phyloP scores from a whole-genome alignment of 345 rosid species.

The Populus euphratica region DNA sequence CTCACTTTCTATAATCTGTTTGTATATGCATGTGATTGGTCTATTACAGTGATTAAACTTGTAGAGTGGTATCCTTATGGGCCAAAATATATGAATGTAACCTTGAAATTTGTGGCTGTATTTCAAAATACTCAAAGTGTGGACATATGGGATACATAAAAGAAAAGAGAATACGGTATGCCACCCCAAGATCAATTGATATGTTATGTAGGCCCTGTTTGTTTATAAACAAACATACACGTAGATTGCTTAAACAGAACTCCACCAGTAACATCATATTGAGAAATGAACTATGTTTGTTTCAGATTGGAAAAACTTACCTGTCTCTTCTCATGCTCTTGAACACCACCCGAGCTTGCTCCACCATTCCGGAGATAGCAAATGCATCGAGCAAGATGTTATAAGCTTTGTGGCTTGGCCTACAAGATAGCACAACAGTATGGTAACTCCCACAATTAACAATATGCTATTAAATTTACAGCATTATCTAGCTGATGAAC shows the following conservation, averaged over 20 bases:
- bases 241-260: too few species aligned
- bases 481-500: neutral
- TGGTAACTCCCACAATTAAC: conserved; percentile 1
- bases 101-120: neutral
- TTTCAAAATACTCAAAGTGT: neutral
- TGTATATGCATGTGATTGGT: neutral
- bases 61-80: neutral
- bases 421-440: conserved; percentile 26
- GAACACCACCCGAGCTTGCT: conserved; percentile 81
- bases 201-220: too few species aligned
- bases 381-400: conserved; percentile 94
- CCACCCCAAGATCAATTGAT: too few species aligned
- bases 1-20: neutral
- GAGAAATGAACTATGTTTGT: neutral
- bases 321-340: conserved; percentile 95
- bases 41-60: neutral
- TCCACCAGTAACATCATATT: too few species aligned
- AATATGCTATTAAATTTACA: neutral
- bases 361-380: conserved; percentile 94
- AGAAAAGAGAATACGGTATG: too few species aligned
- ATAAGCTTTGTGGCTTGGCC: conserved; percentile 90
- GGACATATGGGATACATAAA: too few species aligned
- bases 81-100: neutral
- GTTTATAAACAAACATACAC: too few species aligned
- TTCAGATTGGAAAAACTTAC: conserved; percentile 31